A percentile compares a stretch with the other conserved stretches of the same genome.
These are phyloP conservation scores for Blastocystis sp. DNA, from an alignment of 352 stramenopile genomes.

Conservation along the genomic window DNA sequence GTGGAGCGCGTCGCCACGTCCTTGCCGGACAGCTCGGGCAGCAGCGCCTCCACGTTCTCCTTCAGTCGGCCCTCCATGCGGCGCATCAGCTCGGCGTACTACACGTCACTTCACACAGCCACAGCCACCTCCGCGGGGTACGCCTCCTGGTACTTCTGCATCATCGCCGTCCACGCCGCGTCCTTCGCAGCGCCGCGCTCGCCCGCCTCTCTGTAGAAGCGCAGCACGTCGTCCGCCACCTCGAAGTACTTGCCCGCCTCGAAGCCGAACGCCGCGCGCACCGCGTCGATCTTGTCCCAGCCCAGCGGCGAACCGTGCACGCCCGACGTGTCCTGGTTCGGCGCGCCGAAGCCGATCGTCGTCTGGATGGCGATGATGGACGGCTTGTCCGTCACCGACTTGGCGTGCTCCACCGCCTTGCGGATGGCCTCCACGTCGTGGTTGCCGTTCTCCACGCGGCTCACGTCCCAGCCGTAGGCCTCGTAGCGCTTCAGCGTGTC, in stretches of 20 bases:
- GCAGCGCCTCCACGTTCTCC: conserved; percentile 86
- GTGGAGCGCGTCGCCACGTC: conserved; percentile 89
- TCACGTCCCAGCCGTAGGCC: conserved; percentile 96
- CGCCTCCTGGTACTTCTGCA: conserved; percentile 86
- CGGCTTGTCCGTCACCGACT: conserved; percentile 92
- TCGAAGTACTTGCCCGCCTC: conserved; percentile 89
- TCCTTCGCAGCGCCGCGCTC: conserved; percentile 81
- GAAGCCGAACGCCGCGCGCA: conserved; percentile 87
- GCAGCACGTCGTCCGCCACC: conserved; percentile 48
- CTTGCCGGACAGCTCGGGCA: conserved; percentile 91
- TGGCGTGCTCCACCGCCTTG: conserved; percentile 89
- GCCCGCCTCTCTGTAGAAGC: conserved; percentile 76
- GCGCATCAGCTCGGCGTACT: conserved; percentile 87
- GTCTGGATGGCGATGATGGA: conserved; percentile 97
- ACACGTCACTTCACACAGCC: background rate
- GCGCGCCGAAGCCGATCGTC: conserved; percentile 91
- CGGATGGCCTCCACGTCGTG: conserved; percentile 88
- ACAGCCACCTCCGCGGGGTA: conserved; percentile 85
- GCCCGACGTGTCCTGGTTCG: conserved; percentile 88
- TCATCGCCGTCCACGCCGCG: conserved; percentile 87
- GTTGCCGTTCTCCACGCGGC: conserved; percentile 91
- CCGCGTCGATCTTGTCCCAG: conserved; percentile 86
- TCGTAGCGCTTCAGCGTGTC: conserved; percentile 96
- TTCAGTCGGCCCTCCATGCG: conserved; percentile 89
- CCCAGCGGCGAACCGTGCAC: conserved; percentile 96